Percentiles rank a stretch among this genome's conserved stretches.
Evolutionary conservation across 2,329 filamentous ascomycete genomes (phyloP).

Genomic region (Aureobasidium namibiae): DNA sequence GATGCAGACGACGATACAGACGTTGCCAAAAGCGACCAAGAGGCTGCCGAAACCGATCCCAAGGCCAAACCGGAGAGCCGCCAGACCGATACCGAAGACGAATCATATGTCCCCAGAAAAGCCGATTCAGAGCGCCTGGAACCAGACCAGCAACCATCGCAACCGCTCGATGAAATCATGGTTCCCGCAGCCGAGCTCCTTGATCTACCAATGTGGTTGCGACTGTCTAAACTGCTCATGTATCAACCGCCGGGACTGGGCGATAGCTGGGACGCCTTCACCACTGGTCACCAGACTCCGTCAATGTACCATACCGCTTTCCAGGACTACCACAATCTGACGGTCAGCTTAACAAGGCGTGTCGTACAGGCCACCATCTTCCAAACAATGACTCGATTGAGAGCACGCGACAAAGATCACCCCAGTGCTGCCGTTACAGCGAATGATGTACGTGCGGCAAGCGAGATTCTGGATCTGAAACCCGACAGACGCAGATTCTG

Average conservation of each 20-base stretch:
- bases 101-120: neutral
- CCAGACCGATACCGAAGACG: neutral
- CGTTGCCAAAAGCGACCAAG: neutral
- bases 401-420: constrained; percentile 35
- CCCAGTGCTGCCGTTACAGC: constrained; percentile 20
- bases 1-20: neutral
- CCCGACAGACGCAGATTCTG: constrained; percentile 42
- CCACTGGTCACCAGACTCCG: constrained; percentile 43
- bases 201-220: constrained; percentile 51
- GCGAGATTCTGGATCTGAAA: constrained; percentile 46
- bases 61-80: neutral
- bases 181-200: constrained; percentile 51
- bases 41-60: neutral
- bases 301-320: constrained; percentile 67
- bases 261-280: constrained; percentile 59
- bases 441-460: constrained; percentile 46
- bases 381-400: constrained; percentile 60
- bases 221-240: constrained; percentile 67
- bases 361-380: constrained; percentile 63
- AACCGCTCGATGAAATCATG: constrained; percentile 13
- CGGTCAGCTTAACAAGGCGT: constrained; percentile 59
- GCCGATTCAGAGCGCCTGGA: neutral
- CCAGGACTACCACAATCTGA: constrained; percentile 64
- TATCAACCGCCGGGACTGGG: constrained; percentile 50
- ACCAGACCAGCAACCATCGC: neutral